phyloP scores from a whole-genome alignment of 2,329 filamentous ascomycete genomes.

The Corniculantispora saksenae region DNA sequence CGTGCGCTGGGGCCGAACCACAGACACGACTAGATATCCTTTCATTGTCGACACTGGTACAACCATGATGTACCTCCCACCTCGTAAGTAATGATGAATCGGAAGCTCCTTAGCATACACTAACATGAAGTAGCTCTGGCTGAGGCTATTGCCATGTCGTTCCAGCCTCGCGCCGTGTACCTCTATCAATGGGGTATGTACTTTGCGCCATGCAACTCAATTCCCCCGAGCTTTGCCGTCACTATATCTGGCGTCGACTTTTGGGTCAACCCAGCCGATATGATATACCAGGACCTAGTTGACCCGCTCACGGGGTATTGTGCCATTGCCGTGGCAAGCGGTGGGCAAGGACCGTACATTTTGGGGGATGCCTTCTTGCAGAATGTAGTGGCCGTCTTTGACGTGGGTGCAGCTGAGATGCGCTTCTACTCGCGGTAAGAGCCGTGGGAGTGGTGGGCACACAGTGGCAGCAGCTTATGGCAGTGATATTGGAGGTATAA shows the following conservation, averaged over 20 bases:
- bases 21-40: conserved; percentile 45
- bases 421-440: conserved; percentile 38
- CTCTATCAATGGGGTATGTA: conserved; percentile 49
- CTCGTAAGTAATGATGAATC: conserved; percentile 37
- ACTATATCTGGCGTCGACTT: conserved; percentile 46
- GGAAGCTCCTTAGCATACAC: not conserved
- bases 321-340: conserved; percentile 47
- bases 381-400: conserved; percentile 52
- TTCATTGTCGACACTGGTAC: conserved; percentile 56
- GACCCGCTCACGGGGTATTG: conserved; percentile 50
- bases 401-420: conserved; percentile 48
- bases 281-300: conserved; percentile 46
- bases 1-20: conserved; percentile 44
- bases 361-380: conserved; percentile 53
- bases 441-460: not conserved
- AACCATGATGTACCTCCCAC: conserved; percentile 52
- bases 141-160: conserved; percentile 48
- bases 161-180: conserved; percentile 49
- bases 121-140: conserved; percentile 41
- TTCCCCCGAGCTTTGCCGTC: conserved; percentile 47
- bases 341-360: conserved; percentile 48
- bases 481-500: conserved; percentile 16
- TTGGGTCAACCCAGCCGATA: conserved; percentile 48
- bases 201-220: conserved; percentile 50
- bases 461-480: conserved; percentile 10